These are phyloP conservation scores for Chalciporus sp. DNA, from an alignment of 1,284 basidiomycete genomes.

Conservation along the genomic window DNA sequence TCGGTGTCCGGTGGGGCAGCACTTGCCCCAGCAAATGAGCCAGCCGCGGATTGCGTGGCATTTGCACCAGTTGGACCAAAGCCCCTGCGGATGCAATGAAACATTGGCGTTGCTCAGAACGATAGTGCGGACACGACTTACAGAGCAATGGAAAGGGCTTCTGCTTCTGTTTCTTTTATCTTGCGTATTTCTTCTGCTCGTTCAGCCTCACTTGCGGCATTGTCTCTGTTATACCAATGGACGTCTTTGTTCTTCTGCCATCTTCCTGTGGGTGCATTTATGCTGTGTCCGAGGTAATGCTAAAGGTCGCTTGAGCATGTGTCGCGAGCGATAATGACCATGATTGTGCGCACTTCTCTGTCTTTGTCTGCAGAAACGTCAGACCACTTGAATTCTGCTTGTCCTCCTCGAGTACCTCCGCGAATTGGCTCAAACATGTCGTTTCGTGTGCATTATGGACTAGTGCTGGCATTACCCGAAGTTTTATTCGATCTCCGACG, in stretches of 20 bases:
- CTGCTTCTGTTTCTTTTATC: slow-evolving; percentile 85
- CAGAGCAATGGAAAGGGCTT: slow-evolving; percentile 81
- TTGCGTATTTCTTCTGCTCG: slow-evolving; percentile 72
- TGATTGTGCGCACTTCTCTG: slow-evolving; percentile 63
- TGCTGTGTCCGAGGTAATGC: slow-evolving; percentile 90
- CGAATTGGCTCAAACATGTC: slow-evolving; percentile 79
- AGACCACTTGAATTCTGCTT: slow-evolving; percentile 91
- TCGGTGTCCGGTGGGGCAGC: slow-evolving; percentile 35
- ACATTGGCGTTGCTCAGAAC: slow-evolving; percentile 1
- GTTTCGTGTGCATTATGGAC: neutral
- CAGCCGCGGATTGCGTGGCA: slow-evolving; percentile 14
- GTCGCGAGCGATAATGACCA: neutral
- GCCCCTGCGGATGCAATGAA: slow-evolving; percentile 44
- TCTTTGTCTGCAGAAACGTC: slow-evolving; percentile 91
- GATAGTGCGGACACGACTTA: slow-evolving; percentile 40
- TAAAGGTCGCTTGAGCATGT: slow-evolving; percentile 34
- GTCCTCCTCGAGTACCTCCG: slow-evolving; percentile 85
- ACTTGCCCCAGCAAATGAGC: slow-evolving; percentile 26
- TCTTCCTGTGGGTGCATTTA: slow-evolving; percentile 89
- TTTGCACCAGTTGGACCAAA: slow-evolving; percentile 59
- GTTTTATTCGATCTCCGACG: slow-evolving; percentile 25
- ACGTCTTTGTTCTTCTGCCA: slow-evolving; percentile 97
- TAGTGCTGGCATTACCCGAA: slow-evolving; percentile 1
- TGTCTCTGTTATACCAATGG: slow-evolving; percentile 87
- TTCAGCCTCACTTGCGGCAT: slow-evolving; percentile 44